These are phyloP conservation scores for Fennellomyces sp. DNA, from an alignment of 371 early-diverging fungal species.

Conservation along the genomic window DNA sequence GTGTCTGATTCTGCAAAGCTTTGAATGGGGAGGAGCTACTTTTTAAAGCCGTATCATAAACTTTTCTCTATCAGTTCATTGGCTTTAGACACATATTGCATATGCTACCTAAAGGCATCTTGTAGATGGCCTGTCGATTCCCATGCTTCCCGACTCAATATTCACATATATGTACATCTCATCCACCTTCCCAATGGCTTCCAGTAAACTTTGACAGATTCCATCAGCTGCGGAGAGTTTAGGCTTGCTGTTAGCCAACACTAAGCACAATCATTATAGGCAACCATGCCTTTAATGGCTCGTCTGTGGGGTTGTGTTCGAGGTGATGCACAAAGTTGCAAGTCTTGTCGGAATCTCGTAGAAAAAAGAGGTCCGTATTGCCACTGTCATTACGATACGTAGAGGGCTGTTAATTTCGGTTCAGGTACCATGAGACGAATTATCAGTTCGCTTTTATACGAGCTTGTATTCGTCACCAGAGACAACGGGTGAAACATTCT, in stretches of 20 bases:
- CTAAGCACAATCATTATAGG: background rate
- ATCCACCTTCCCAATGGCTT: slow-evolving; percentile 10
- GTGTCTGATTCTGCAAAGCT: too few relatives aligned
- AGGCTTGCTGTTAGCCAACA: background rate
- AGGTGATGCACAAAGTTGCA: background rate
- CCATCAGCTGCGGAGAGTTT: slow-evolving; percentile 9
- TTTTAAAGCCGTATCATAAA: too few relatives aligned
- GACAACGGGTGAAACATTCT: too few relatives aligned
- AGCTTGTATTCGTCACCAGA: too few relatives aligned
- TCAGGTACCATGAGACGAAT: too few relatives aligned
- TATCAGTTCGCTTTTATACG: too few relatives aligned
- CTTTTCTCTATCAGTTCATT: too few relatives aligned
- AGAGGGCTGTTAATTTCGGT: too few relatives aligned
- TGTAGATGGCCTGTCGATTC: background rate
- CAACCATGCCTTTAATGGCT: slow-evolving; percentile 1
- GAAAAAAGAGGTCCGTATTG: background rate
- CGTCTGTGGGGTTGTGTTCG: background rate
- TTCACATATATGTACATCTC: slow-evolving; percentile 8
- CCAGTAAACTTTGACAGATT: slow-evolving; percentile 1
- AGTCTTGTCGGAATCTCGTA: background rate
- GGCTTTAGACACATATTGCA: too few relatives aligned
- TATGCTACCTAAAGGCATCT: too few relatives aligned
- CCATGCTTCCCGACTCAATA: slow-evolving; percentile 11
- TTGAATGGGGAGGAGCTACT: too few relatives aligned
- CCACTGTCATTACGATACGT: too few relatives aligned